These are phyloP conservation scores for Pythium diclinum DNA, from an alignment of 352 stramenopile genomes.

Conservation along the genomic window DNA sequence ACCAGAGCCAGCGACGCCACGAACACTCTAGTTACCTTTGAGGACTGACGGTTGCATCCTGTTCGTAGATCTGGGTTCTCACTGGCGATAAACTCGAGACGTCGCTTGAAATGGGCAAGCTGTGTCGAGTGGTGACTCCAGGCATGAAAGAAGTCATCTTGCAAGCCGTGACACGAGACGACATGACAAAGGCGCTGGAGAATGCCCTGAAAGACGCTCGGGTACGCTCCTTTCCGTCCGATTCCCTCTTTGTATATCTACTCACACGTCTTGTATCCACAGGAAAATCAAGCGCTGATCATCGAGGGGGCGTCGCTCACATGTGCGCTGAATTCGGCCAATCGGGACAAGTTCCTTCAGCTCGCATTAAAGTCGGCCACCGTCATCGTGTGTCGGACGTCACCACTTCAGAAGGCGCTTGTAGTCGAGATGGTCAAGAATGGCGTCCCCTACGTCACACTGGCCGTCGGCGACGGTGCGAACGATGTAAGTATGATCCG, in stretches of 20 bases:
- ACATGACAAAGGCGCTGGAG: constrained; percentile 56
- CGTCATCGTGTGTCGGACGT: constrained; percentile 87
- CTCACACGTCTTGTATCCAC: background rate
- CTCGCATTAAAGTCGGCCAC: constrained; percentile 71
- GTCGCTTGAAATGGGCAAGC: constrained; percentile 97
- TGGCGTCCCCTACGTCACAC: constrained; percentile 72
- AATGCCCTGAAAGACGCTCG: constrained; percentile 42
- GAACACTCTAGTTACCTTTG: background rate
- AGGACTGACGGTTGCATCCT: background rate
- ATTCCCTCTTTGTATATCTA: background rate
- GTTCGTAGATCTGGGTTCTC: constrained; percentile 87
- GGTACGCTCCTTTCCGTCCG: constrained; percentile 17
- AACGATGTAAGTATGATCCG: constrained; percentile 99
- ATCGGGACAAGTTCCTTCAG: constrained; percentile 64
- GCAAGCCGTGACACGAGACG: constrained; percentile 36
- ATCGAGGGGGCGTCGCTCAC: constrained; percentile 67
- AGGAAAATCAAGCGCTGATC: constrained; percentile 67
- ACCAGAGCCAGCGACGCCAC: background rate
- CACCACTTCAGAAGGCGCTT: constrained; percentile 87
- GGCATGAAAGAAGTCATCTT: constrained; percentile 80
- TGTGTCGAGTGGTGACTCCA: constrained; percentile 81
- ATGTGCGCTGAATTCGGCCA: constrained; percentile 46
- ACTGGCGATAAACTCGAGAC: constrained; percentile 99
- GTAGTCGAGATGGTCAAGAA: constrained; percentile 94
- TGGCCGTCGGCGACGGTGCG: constrained; percentile 98